Evolutionary conservation across 106 monocot genomes (phyloP).

Genomic region (Platanthera zijinensis): DNA sequence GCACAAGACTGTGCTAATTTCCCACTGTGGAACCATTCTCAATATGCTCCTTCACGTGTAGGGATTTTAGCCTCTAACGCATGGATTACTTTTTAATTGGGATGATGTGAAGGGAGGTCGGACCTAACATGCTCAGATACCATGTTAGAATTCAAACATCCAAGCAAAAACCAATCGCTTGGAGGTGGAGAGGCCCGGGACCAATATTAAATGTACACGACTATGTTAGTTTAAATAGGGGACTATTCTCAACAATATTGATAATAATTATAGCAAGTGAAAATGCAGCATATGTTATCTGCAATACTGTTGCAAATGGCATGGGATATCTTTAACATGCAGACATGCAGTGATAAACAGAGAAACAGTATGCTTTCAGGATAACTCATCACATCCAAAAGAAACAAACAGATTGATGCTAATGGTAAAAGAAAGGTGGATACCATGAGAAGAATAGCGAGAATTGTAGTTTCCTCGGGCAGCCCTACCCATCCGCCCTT

Average conservation of each 20-base stretch:
- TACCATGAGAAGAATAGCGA: slow-evolving; percentile 38
- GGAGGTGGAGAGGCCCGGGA: too few species aligned
- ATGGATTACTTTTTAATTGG: too few species aligned
- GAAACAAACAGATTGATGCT: neutral
- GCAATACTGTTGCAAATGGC: neutral
- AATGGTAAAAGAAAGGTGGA: neutral
- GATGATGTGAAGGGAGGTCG: too few species aligned
- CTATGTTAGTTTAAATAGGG: too few species aligned
- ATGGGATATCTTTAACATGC: neutral
- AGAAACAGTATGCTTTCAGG: neutral
- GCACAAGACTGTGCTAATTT: too few species aligned
- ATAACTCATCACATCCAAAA: neutral
- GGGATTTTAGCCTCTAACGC: too few species aligned
- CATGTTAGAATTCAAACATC: too few species aligned
- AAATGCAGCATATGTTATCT: neutral
- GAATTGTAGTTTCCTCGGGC: slow-evolving; percentile 53
- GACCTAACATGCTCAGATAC: too few species aligned
- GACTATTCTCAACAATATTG: neutral
- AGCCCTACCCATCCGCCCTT: slow-evolving; percentile 45
- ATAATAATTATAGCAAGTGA: neutral
- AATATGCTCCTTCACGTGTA: too few species aligned
- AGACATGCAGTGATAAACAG: neutral
- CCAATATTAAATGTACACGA: too few species aligned
- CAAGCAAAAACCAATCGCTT: too few species aligned
- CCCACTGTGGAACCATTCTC: too few species aligned